Percentiles rank a stretch among this genome's conserved stretches.
Evolutionary conservation across 306 rosid species (phyloP).

Genomic region (Lotus japonicus): DNA sequence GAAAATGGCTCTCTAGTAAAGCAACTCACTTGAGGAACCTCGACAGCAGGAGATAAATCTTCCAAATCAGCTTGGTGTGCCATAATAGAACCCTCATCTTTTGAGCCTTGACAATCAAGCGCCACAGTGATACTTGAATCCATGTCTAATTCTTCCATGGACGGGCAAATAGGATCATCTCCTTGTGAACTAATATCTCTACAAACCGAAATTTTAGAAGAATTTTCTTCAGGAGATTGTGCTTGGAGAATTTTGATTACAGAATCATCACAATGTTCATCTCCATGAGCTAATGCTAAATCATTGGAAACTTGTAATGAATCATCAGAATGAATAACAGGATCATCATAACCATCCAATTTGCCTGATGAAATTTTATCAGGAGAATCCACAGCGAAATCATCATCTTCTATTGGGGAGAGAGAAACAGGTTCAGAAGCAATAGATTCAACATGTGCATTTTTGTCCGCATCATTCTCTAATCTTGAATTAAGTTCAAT

Average conservation of each 20-base stretch:
- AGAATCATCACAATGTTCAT: slow-evolving; percentile 21
- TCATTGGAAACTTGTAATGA: slow-evolving; percentile 27
- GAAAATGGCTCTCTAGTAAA: slow-evolving; percentile 24
- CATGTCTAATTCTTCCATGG: slow-evolving; percentile 31
- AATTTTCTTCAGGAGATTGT: slow-evolving; percentile 28
- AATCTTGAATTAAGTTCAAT: slow-evolving; percentile 26
- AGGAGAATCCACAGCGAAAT: slow-evolving; percentile 23
- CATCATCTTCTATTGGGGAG: slow-evolving; percentile 27
- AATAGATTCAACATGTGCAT: slow-evolving; percentile 25
- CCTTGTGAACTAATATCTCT: slow-evolving; percentile 32
- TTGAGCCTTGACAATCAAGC: slow-evolving; percentile 27
- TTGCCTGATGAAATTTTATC: slow-evolving; percentile 29
- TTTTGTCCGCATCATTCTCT: slow-evolving; percentile 30
- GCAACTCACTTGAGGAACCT: slow-evolving; percentile 25
- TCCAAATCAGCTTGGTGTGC: slow-evolving; percentile 25
- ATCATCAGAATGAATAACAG: slow-evolving; percentile 32
- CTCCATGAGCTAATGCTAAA: slow-evolving; percentile 32
- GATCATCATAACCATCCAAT: slow-evolving; percentile 32
- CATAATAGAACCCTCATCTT: slow-evolving; percentile 20
- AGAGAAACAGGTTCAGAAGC: slow-evolving; percentile 26
- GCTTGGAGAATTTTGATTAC: slow-evolving; percentile 27
- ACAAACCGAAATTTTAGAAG: slow-evolving; percentile 9
- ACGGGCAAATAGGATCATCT: slow-evolving; percentile 25
- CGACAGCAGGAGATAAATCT: slow-evolving; percentile 26
- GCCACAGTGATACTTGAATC: slow-evolving; percentile 22